Base-by-base conservation (phyloP, 1,139 yeast species). In the Yamadazyma friedrichii region DNA sequence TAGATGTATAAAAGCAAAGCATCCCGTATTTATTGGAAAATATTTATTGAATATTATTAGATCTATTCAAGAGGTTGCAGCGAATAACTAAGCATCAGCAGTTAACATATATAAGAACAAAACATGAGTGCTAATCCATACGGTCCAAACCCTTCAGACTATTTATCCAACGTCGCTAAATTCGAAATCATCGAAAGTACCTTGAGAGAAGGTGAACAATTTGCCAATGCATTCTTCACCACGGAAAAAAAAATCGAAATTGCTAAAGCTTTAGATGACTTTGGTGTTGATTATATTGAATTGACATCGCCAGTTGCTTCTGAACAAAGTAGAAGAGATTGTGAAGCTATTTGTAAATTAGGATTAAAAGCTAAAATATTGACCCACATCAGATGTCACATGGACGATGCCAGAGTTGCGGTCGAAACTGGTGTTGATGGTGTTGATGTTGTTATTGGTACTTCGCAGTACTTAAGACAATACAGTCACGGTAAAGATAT, bases 401-500 rank as follows among this genome's bases (percentile, higher is more conserved):
- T 93, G 98, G 98, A 93, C 64, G 98, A 93, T 59, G 98, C 98
- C 49, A 78, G 85, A 61, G 87, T 93, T 44, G 98, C 98, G 3
- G 98, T 93, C 27, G 91, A 88, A 61, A 93, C 98, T 35, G 98
- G 98, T 63, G 98, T 93, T 46, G 98, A 93, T 62, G 98, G 98
- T 68, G 98, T 93, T 45, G 98, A 93, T 70, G 97, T 93, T 40
- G 98, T 93, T 42, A 93, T 93, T 67, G 98, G 98, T 52, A 93
- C 98, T 24, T 91, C 98, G 15, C 96, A 88, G 65, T 93, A 89
- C 65, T 76, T 93, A 59, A 84, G 98, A 71, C 86, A 91, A 67
- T 91, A 82, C 66, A 87, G 96, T 15, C 98, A 93, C 65, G 98
- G 98, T 63, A 93, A 93, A 76, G 98, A 93, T 70, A 93, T 93